Percentiles rank a stretch among this genome's conserved stretches.
Conservation (phyloP, 768 basidiomycete species). For the Daedaleopsis nitida region DNA sequence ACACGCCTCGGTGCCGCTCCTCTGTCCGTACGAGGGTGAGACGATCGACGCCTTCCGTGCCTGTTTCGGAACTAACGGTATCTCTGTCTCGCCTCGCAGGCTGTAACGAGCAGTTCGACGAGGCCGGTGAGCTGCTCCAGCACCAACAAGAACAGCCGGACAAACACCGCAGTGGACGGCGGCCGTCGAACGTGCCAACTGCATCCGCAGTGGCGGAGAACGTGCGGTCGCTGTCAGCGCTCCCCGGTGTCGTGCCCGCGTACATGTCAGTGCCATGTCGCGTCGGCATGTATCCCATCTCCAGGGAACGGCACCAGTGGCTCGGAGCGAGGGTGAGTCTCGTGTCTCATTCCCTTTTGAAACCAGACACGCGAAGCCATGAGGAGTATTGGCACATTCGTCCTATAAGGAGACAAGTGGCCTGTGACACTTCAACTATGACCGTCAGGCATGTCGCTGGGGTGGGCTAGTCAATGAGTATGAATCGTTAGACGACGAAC, state of each 20-base stretch:
- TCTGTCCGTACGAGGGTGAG: slow-evolving; percentile 57
- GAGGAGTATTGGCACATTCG: too few species aligned
- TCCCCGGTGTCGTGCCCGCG: slow-evolving; percentile 50
- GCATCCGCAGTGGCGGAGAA: slow-evolving; percentile 26
- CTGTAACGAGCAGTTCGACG: slow-evolving; percentile 53
- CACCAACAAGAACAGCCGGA: slow-evolving; percentile 44
- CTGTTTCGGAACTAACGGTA: not conserved
- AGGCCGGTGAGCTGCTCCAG: slow-evolving; percentile 47
- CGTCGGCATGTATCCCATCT: slow-evolving; percentile 48
- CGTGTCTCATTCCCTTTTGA: too few species aligned
- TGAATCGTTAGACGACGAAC: too few species aligned
- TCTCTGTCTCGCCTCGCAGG: too few species aligned
- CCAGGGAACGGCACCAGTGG: slow-evolving; percentile 49
- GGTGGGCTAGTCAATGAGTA: too few species aligned
- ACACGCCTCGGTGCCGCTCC: slow-evolving; percentile 48
- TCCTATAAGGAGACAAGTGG: too few species aligned
- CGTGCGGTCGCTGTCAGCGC: slow-evolving; percentile 34
- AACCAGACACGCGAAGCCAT: too few species aligned
- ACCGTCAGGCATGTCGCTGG: too few species aligned
- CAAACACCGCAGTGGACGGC: slow-evolving; percentile 35
- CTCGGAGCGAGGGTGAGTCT: too few species aligned
- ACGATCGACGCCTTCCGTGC: slow-evolving; percentile 3
- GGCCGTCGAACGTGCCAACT: slow-evolving; percentile 38
- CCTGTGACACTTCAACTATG: too few species aligned
- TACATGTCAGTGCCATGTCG: slow-evolving; percentile 50